Base-by-base conservation (phyloP, 1,284 basidiomycete species). In the Calocybe gambosa region DNA sequence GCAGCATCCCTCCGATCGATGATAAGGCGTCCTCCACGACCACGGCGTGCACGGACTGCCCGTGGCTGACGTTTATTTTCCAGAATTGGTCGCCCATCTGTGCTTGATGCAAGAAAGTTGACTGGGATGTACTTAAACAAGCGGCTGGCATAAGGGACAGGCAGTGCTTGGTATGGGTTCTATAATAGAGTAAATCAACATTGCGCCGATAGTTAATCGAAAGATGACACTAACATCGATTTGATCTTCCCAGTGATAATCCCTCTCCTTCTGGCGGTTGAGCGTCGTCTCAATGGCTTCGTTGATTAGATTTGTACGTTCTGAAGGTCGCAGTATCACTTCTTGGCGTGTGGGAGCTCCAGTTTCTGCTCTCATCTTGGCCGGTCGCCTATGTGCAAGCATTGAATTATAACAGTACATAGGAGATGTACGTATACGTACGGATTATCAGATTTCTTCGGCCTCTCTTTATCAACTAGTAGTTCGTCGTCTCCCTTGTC, bases 221-320 rank as follows among this genome's bases (percentile, higher is more conserved):
- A 13, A 13, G n/a, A 31, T 37, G 20, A 49, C 2, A 65, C 75
- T 62, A 58, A 89, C 83, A 65, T 93, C 90, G 52, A 89, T 77
- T 44, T 75, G 74, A 58, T 95, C 92, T 57, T 95, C 92, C 85
- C 91, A 94, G 36, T 81, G 76, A 45, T 83, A 75, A 58, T 94
- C 89, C 45, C 75, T 71, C 52, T 88, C 89, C 61, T 85, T 87
- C 61, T 82, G 81, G 39, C 72, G 71, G 5, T 71, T 68, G 51
- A 93, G 62, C 41, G 82, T 75, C 13, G 76, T 70, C 50, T 94
- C 90, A 58, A 92, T 77, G 42, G 78, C 73, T 31, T 76, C 72
- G 36, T 75, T 74, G 49, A 93, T 80, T 3, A 73, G 65, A 5
- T 71, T 69, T 36, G 76, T 65, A 29, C 87, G 80, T 47, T 92